These are phyloP conservation scores for Dendrocalamus latiflorus DNA, from an alignment of 202 grass and related monocot genomes.

Conservation along the genomic window DNA sequence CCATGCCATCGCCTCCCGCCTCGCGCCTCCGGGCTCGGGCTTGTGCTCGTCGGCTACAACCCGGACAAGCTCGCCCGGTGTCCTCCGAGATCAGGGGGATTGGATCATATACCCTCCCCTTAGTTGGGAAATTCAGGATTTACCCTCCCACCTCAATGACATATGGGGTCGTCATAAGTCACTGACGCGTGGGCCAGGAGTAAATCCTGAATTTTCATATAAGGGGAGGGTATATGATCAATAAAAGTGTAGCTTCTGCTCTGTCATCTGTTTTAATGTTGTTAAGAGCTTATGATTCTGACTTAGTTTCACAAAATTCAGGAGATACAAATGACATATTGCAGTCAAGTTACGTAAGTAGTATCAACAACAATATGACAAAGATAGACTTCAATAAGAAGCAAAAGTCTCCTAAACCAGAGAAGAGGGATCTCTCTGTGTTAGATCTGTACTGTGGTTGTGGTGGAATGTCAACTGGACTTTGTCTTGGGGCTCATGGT, in stretches of 20 bases:
- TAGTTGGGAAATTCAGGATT: too few relatives aligned
- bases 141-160: too few relatives aligned
- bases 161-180: too few relatives aligned
- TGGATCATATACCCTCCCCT: too few relatives aligned
- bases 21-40: too few relatives aligned
- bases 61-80: too few relatives aligned
- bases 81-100: too few relatives aligned
- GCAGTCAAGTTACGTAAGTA: slow-evolving; percentile 29
- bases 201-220: too few relatives aligned
- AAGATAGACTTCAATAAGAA: slow-evolving; percentile 25
- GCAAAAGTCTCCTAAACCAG: slow-evolving; percentile 27
- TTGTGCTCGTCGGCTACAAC: too few relatives aligned
- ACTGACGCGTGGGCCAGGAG: too few relatives aligned
- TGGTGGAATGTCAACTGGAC: slow-evolving; percentile 96
- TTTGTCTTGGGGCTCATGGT: slow-evolving; percentile 66
- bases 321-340: slow-evolving; percentile 19
- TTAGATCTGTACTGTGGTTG: slow-evolving; percentile 92
- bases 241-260: slow-evolving; percentile 20
- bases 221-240: too few relatives aligned
- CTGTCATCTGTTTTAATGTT: not conserved
- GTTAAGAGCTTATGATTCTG: not conserved
- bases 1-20: too few relatives aligned
- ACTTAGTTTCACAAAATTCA: slow-evolving; percentile 38
- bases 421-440: slow-evolving; percentile 59
- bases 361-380: slow-evolving; percentile 10